Base-by-base conservation (phyloP, 2,329 filamentous ascomycete species). In the Parascedosporium putredinis region DNA sequence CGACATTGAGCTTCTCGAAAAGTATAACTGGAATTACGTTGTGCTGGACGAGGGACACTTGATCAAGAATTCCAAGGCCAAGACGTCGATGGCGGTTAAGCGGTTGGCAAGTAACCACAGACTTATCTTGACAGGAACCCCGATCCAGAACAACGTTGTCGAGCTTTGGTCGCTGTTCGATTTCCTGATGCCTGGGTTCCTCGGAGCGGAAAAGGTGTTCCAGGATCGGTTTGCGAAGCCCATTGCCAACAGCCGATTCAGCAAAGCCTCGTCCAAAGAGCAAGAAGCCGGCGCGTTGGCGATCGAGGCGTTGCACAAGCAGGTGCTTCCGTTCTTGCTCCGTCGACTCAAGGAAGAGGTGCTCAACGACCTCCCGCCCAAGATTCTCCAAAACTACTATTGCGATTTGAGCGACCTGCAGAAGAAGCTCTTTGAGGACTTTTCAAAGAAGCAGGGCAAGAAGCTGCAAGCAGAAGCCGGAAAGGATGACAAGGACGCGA, bases 301-400 rank as follows among this genome's bases (percentile, higher is more conserved):
- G 1, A 95, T 98, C 51, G 93, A 98, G 66, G 93, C 93, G n/a
- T 73, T 98, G 20, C 93, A 98, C 69, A 98, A 98, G 65, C 93
- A 98, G 63, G 94, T 98, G 2, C 72, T 98, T 29, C 93, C 93
- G 1, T 98, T 98, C 82, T 74, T 98, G 54, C 79, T 98, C 34
- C 88, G 93, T 53, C 90, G 93, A 59, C 77, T 98, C 58, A 98
- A 98, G 69, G 93, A 98, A 68, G 93, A 98, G 65, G 93, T 98
- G 16, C 74, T 98, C 52, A 87, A 98, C 58, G 93, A 98, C 60
- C 73, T 98, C 7, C 93, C 93, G 2, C 93, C 93, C 6, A 98
- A 98, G 80, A 98, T 98, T 59, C 72, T 98, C 47, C 93, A 98
- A 64, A 98, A 98, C 66, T 98, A 98, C 71, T 98, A 98, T 69